Percentiles rank a stretch among this genome's conserved stretches.
Evolutionary conservation across 2,329 filamentous ascomycete genomes (phyloP).

Genomic region (Curvularia eragrostidis): DNA sequence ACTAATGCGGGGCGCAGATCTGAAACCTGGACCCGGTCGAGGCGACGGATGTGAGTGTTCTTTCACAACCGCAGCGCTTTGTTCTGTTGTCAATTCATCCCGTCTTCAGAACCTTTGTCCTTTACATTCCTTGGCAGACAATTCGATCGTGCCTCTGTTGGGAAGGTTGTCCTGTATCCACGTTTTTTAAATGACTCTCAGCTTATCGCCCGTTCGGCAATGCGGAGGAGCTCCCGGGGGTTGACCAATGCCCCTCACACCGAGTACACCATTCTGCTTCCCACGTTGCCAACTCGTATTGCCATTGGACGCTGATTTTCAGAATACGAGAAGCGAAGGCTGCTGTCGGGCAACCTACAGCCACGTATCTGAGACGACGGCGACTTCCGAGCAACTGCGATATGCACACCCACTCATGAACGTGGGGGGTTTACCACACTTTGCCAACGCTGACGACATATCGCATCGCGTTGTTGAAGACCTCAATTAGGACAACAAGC

Average conservation of each 20-base stretch:
- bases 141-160: constrained; percentile 1
- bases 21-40: constrained; percentile 14
- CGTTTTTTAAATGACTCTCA: constrained; percentile 1
- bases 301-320: constrained; percentile 9
- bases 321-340: constrained; percentile 4
- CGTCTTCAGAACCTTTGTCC: not conserved
- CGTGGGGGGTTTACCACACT: constrained; percentile 13
- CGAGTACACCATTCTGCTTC: constrained; percentile 9
- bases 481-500: constrained; percentile 6
- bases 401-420: constrained; percentile 1
- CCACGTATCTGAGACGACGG: not conserved
- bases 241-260: constrained; percentile 13
- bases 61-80: constrained; percentile 1
- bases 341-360: constrained; percentile 6
- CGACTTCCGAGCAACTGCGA: not conserved
- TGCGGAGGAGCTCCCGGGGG: constrained; percentile 21
- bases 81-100: not conserved
- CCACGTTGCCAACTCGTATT: not conserved
- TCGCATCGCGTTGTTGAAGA: not conserved
- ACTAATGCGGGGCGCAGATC: constrained; percentile 17
- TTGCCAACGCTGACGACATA: constrained; percentile 4
- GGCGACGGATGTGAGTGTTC: constrained; percentile 1
- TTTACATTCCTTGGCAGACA: not conserved
- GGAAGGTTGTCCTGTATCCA: not conserved
- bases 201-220: constrained; percentile 18